phyloP scores from a whole-genome alignment of 2,329 filamentous ascomycete species.

The Sporothrix curviconia region DNA sequence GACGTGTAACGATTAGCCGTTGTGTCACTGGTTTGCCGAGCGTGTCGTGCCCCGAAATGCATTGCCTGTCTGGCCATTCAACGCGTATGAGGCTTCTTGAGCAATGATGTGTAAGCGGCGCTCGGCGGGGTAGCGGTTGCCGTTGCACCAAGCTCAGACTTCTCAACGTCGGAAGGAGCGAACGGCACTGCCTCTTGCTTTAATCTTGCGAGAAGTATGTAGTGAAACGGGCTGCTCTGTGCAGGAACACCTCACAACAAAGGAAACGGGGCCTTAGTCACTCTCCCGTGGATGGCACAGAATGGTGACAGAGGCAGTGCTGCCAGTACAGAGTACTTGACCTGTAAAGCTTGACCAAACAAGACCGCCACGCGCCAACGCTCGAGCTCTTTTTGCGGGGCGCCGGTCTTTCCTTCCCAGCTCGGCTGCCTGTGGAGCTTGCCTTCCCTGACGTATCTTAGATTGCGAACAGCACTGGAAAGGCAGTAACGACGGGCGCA shows the following conservation, averaged over 20 bases:
- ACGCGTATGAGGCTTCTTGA: background rate
- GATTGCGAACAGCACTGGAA: background rate
- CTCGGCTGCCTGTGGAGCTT: conserved; percentile 5
- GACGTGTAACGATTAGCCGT: background rate
- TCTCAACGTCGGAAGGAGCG: background rate
- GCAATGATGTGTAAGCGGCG: conserved; percentile 14
- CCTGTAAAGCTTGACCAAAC: background rate
- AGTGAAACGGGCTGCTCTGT: no score
- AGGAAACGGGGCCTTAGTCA: background rate
- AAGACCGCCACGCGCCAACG: background rate
- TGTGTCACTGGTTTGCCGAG: background rate
- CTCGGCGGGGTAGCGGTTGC: conserved; percentile 11
- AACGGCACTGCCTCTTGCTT: no score
- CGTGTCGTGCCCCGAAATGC: no score
- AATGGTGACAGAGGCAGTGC: background rate
- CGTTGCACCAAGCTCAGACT: conserved; percentile 5
- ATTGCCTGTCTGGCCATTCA: background rate
- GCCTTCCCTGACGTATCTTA: background rate
- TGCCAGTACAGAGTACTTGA: background rate
- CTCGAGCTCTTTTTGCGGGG: conserved; percentile 5
- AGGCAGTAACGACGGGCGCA: background rate
- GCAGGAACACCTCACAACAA: no score
- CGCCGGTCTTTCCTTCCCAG: conserved; percentile 2
- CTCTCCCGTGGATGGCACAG: background rate
- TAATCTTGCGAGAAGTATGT: no score